These are phyloP conservation scores for Penicillium sp. DNA, from an alignment of 2,329 filamentous ascomycete species.

Conservation along the genomic window DNA sequence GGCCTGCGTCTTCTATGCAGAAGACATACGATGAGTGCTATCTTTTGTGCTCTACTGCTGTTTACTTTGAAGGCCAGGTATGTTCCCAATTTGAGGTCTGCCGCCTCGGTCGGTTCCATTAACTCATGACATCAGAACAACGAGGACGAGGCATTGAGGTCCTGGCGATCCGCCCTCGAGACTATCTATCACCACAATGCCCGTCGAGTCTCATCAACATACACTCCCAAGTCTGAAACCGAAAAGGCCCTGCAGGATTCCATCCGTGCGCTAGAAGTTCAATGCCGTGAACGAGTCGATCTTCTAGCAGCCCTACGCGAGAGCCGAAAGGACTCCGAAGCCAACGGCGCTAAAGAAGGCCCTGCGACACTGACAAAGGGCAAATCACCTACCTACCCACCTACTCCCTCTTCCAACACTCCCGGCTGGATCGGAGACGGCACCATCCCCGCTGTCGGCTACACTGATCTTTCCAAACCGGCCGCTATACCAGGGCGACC, in stretches of 20 bases:
- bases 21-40: conserved; percentile 98
- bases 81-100: conserved; percentile 11
- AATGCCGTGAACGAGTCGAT: conserved; percentile 90
- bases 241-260: conserved; percentile 79
- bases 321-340: conserved; percentile 51
- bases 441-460: conserved; percentile 74
- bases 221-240: conserved; percentile 70
- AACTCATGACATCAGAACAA: conserved; percentile 61
- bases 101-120: neutral
- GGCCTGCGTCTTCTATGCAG: conserved; percentile 70
- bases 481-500: conserved; percentile 52
- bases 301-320: conserved; percentile 74
- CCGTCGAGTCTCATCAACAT: conserved; percentile 65
- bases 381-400: conserved; percentile 21
- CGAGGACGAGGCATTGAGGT: conserved; percentile 81
- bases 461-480: conserved; percentile 74
- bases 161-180: conserved; percentile 83
- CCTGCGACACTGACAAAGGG: conserved; percentile 26
- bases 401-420: conserved; percentile 22
- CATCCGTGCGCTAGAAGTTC: conserved; percentile 74
- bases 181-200: conserved; percentile 84
- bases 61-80: conserved; percentile 93
- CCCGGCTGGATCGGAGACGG: conserved; percentile 70
- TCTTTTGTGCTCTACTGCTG: conserved; percentile 86
- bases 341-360: conserved; percentile 19